phyloP scores from a whole-genome alignment of 768 basidiomycete genomes.

The Daedaleopsis nitida region DNA sequence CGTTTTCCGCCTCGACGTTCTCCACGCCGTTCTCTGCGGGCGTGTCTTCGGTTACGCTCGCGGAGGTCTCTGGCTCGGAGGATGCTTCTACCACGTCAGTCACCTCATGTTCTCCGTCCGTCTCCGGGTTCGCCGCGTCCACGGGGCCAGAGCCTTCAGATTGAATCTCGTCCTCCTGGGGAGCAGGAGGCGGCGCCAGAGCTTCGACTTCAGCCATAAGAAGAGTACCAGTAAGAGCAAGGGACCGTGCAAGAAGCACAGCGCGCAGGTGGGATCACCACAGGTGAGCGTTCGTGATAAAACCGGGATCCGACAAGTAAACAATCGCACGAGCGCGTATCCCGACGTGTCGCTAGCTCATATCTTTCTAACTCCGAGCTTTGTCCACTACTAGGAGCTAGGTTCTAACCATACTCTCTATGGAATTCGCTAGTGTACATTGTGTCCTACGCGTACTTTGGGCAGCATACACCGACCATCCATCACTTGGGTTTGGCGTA shows the following conservation, averaged over 20 bases:
- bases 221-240: slow-evolving; percentile 15
- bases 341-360: slow-evolving; percentile 17
- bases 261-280: slow-evolving; percentile 22
- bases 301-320: slow-evolving; percentile 14
- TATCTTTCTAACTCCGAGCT: slow-evolving; percentile 4
- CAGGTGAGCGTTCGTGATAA: slow-evolving; percentile 21
- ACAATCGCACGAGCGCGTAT: slow-evolving; percentile 24
- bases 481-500: slow-evolving; percentile 39
- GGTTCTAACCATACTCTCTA: neutral
- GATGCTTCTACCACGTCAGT: slow-evolving; percentile 33
- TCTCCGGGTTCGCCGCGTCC: slow-evolving; percentile 26
- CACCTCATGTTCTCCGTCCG: slow-evolving; percentile 41
- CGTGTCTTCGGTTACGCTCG: slow-evolving; percentile 18
- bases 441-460: neutral
- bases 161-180: slow-evolving; percentile 24
- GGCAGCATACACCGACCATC: neutral
- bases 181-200: slow-evolving; percentile 20
- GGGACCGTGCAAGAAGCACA: slow-evolving; percentile 20
- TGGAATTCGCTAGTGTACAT: neutral
- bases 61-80: slow-evolving; percentile 21
- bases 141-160: slow-evolving; percentile 26
- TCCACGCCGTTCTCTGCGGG: slow-evolving; percentile 17
- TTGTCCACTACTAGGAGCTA: neutral
- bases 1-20: slow-evolving; percentile 4
- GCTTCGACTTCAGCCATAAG: slow-evolving; percentile 41